Base-by-base conservation (phyloP, 495 filamentous ascomycete species). In the Cryomyces antarcticus region DNA sequence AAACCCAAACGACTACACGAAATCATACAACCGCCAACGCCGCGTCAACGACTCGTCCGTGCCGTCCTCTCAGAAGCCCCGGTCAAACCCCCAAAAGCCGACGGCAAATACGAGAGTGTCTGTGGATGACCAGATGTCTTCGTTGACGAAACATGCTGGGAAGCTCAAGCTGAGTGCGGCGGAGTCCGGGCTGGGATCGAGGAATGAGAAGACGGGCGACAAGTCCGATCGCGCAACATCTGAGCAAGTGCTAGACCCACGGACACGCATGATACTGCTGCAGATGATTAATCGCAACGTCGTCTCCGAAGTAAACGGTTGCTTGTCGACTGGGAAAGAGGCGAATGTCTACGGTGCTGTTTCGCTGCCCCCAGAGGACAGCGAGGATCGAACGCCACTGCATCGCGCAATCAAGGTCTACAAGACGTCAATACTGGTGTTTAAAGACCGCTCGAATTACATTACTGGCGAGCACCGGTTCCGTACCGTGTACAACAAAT, bases 381-480 rank as follows among this genome's bases (percentile, higher is more conserved):
- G 61, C 6, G 41, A 43, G 12, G 62, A 61, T 6, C 58, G 60
- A 40, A 51, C 63, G 28, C 58, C 66, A 0, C 43, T 68, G 4
- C 75, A 83, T 48, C 76, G 83, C 40, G 89, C 89, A 10, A 84
- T 97, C 64, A 97, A 97, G 60, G 80, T 97, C 24, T 97, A 96
- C 71, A 96, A 96, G 66, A 97, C 92, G 0, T 79, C 78, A 37
- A 95, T 95, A 45, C 62, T 96, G 33, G 83, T 87, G 4, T 97
- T 97, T 73, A 96, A 97, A 63, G 88, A 96, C 61, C 73, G 89
- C 36, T 84, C 93, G 53, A 80, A 82, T 48, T 97, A 97, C 56
- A 83, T 96, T 31, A 79, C 77, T 1, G 89, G 92, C 43, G 89
- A 96, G 57, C 83, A 84, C 60, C 68, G 92, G 30, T 85, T 86